Base-by-base conservation (phyloP, 1,284 basidiomycete species). In the Fomes fomentarius region DNA sequence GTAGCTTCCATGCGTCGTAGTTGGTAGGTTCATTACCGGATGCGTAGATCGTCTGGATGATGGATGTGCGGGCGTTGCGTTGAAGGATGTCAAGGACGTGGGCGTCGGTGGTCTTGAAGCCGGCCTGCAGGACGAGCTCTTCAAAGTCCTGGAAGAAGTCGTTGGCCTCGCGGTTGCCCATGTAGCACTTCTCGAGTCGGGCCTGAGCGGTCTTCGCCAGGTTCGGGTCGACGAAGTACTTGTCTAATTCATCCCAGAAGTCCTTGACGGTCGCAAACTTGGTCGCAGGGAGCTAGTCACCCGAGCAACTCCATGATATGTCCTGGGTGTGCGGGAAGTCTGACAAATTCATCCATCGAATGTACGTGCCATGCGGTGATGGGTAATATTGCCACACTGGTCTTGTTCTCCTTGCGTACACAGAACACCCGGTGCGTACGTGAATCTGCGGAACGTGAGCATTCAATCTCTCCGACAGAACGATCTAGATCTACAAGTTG, bases 171-270 rank as follows among this genome's bases (percentile, higher is more conserved):
- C 26, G 41, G n/a, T 43, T 28, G 15, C 26, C 41, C 41, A 28
- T 30, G 41, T 17, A 30, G 24, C 30, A 43, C 15, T 14, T 5
- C 30, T 53, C 45, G 14, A 53, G 22, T n/a, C 25, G 30, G 14
- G 34, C 46, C 25, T 53, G 45, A 10, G 30, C 22, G 37, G 37
- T 39, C 37, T 39, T 39, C 17, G 37, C 37, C 6, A 34, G n/a
- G 42, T 54, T 54, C 10, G 40, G 40, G 42, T 54, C 47, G 14
- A 28, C 31, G 42, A 46, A 50, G 37, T 46, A 30, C 4, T 21
- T 37, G 53, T 55, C 53, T 25, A 55, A 28, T 10, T 30, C 43
- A 0, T 15, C 28, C 53, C 53, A 55, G 48, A 55, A 55, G 4
- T 12, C 33, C 6, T 15, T 33, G 12, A 26, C n/a, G n/a, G n/a